Evolutionary conservation across 2,329 filamentous ascomycete species (phyloP).

Genomic region (Penicillium expansum): DNA sequence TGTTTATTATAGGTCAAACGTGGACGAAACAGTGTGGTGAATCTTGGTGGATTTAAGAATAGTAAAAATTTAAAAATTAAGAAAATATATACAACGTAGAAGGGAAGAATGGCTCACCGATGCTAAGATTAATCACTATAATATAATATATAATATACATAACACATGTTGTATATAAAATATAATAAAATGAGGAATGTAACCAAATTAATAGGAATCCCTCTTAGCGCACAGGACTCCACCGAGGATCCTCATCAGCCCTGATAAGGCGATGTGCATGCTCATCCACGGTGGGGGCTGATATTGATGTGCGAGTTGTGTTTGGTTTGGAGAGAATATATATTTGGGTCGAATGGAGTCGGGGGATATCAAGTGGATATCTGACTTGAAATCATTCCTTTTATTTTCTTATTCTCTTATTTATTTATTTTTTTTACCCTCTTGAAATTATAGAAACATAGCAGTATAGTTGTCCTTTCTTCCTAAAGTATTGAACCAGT

Average conservation of each 20-base stretch:
- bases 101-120: too few species aligned
- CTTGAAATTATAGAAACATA: not conserved
- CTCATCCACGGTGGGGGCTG: constrained; percentile 7
- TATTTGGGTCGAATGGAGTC: constrained; percentile 9
- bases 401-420: not conserved
- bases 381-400: not conserved
- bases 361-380: constrained; percentile 21
- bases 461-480: not conserved
- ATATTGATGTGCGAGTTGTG: constrained; percentile 5
- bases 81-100: too few species aligned
- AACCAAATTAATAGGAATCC: not conserved
- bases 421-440: not conserved
- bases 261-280: constrained; percentile 12
- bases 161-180: too few species aligned
- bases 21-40: not conserved
- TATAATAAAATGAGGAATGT: not conserved
- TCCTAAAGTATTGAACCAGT: not conserved
- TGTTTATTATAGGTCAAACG: not conserved
- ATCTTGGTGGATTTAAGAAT: not conserved
- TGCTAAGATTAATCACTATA: too few species aligned
- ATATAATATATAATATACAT: too few species aligned
- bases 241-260: constrained; percentile 13
- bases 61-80: too few species aligned
- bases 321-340: not conserved
- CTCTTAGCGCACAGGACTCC: not conserved